Percentiles rank a stretch among this genome's conserved stretches.
phyloP scores from a whole-genome alignment of 106 monocot genomes.

The Gastrodia elata region DNA sequence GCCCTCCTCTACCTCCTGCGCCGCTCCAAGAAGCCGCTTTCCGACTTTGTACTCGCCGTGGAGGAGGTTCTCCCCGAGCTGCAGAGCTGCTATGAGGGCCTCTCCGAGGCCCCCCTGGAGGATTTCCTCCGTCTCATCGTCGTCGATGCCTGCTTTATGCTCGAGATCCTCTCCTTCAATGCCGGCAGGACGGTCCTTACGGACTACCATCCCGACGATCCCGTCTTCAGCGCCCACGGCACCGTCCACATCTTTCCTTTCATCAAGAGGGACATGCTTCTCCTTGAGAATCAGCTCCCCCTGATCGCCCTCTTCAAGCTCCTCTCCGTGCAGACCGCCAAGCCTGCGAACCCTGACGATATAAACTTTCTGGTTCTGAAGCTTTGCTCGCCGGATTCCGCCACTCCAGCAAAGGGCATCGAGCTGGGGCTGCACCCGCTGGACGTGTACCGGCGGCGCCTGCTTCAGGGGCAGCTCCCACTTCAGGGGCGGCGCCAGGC shows the following conservation, averaged over 20 bases:
- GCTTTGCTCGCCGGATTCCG: slow-evolving; percentile 23
- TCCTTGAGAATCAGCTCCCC: slow-evolving; percentile 90
- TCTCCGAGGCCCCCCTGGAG: slow-evolving; percentile 18
- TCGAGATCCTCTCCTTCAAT: slow-evolving; percentile 42
- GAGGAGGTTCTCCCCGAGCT: slow-evolving; percentile 24
- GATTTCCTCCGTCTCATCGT: slow-evolving; percentile 50
- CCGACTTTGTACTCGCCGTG: slow-evolving; percentile 26
- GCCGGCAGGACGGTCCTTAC: not conserved
- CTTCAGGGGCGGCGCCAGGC: slow-evolving; percentile 39
- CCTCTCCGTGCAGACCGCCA: slow-evolving; percentile 28
- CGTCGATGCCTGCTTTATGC: slow-evolving; percentile 55
- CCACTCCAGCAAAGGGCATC: not conserved
- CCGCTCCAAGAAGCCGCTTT: slow-evolving; percentile 26
- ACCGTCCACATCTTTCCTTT: slow-evolving; percentile 50
- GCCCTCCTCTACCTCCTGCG: slow-evolving; percentile 57
- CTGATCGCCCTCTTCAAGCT: slow-evolving; percentile 54
- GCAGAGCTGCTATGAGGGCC: slow-evolving; percentile 36
- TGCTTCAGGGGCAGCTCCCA: slow-evolving; percentile 27
- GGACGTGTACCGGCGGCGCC: slow-evolving; percentile 55
- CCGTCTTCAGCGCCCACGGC: slow-evolving; percentile 84
- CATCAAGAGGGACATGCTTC: slow-evolving; percentile 82
- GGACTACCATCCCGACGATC: slow-evolving; percentile 66
- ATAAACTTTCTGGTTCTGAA: slow-evolving; percentile 54
- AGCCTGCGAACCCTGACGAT: too few relatives aligned
- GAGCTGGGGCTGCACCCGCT: slow-evolving; percentile 53